Percentiles rank a stretch among this genome's conserved stretches.
Evolutionary conservation across 2,329 filamentous ascomycete species (phyloP).

Genomic region (Xylariales sp.): DNA sequence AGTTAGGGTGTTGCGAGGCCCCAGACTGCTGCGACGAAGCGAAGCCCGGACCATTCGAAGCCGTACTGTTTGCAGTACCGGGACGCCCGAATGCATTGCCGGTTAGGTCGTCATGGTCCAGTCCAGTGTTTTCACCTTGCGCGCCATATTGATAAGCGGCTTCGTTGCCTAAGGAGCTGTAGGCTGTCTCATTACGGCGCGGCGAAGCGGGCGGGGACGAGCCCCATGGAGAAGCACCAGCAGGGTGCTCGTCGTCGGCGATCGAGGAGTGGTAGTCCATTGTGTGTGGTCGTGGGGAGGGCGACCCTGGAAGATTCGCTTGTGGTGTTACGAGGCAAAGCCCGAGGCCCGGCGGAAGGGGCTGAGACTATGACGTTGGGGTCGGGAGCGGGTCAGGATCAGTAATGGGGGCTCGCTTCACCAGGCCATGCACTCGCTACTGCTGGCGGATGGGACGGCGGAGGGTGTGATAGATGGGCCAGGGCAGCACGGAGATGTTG

Average conservation of each 20-base stretch:
- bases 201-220: constrained; percentile 49
- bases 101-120: constrained; percentile 30
- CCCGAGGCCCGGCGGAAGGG: not conserved
- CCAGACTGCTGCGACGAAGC: constrained; percentile 27
- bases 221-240: constrained; percentile 52
- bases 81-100: constrained; percentile 40
- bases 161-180: constrained; percentile 35
- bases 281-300: constrained; percentile 14
- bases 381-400: no score
- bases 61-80: constrained; percentile 40
- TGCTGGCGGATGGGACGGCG: no score
- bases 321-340: not conserved
- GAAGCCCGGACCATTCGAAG: constrained; percentile 35
- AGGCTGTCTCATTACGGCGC: constrained; percentile 37
- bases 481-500: no score
- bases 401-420: no score
- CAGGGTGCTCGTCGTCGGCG: constrained; percentile 48
- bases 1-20: constrained; percentile 22
- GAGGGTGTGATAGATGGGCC: no score
- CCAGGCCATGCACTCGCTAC: no score
- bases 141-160: constrained; percentile 39
- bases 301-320: no score
- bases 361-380: constrained; percentile 6
- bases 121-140: constrained; percentile 38
- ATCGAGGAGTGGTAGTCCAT: constrained; percentile 59